Conservation (phyloP, 164 flowering plant genomes). For the Tinospora cordifolia region DNA sequence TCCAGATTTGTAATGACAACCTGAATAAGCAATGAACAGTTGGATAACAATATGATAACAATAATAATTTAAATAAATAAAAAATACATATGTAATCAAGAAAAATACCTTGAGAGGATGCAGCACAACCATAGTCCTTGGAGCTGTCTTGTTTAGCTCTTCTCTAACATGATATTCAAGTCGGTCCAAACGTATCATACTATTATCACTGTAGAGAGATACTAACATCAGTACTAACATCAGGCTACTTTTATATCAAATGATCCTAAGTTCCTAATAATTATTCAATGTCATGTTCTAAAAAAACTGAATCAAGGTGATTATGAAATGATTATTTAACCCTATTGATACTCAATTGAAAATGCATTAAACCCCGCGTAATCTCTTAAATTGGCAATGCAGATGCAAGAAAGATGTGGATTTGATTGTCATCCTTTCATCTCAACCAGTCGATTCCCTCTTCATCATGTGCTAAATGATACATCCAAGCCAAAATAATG, state of each 20-base stretch:
- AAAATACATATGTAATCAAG: no score
- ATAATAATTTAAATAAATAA: neutral
- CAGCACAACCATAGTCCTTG: slow-evolving; percentile 85
- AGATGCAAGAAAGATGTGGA: neutral
- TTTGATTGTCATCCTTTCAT: neutral
- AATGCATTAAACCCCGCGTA: neutral
- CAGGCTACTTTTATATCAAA: no score
- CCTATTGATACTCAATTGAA: neutral
- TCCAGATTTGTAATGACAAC: slow-evolving; percentile 87
- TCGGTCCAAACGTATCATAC: slow-evolving; percentile 64
- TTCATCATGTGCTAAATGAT: no score
- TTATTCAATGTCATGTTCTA: no score
- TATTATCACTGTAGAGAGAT: slow-evolving; percentile 61
- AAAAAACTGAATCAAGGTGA: neutral
- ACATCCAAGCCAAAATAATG: no score
- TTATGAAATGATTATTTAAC: neutral
- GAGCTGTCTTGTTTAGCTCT: slow-evolving; percentile 77
- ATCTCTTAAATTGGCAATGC: neutral
- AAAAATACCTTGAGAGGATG: slow-evolving; percentile 75
- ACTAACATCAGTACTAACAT: neutral
- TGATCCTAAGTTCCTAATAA: no score
- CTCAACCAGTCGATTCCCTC: no score
- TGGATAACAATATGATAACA: neutral
- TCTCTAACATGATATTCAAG: slow-evolving; percentile 89
- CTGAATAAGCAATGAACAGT: slow-evolving; percentile 30